Base-by-base conservation (phyloP, 1,284 basidiomycete genomes). In the Leccinum idahoense region DNA sequence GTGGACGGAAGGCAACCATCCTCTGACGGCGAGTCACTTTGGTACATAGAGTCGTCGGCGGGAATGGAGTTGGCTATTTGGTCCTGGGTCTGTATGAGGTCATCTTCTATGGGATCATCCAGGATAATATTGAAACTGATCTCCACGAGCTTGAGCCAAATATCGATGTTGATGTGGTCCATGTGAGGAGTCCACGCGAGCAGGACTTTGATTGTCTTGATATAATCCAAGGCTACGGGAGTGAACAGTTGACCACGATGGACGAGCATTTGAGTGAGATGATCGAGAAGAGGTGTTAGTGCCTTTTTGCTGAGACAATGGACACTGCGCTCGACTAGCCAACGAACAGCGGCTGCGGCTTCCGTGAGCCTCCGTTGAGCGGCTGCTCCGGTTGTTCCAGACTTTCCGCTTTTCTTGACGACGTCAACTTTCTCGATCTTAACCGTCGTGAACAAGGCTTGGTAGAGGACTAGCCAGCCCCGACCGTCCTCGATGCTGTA, bases 51-150 rank as follows among this genome's bases (percentile, higher is more conserved):
- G 35, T 72, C 64, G n/a, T 71, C 67, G 15, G 66, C 68, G 11
- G 68, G 68, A 39, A 66, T 63, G 37, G 64, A 63, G 1, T 66
- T 72, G 54, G 63, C 18, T 14, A 67, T 63, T 39, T 65, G 66
- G 54, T 70, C 72, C 39, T 62, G 69, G 20, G 73, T 68, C 35
- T 70, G 70, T 3, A 75, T 71, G 11, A 76, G 76, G 26, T 81
- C 78, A 35, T 81, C 75, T 56, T 79, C 74, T 39, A 94, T 73
- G 1, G 82, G 79, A 68, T 91, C 87, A 12, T 82, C 86, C 2
- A 96, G 78, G 7, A 94, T 78, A 2, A 86, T 83, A 64, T 93
- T 90, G 78, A 95, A 95, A 60, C 85, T 86, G 41, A 93, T 75
- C 57, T 85, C 82, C 46, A 90, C 83, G 29, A 93, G 75, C 20